Evolutionary conservation across 495 filamentous ascomycete genomes (phyloP), one percentile per base, ranked within the genome.

Genomic region (Neurospora cerealis): DNA sequence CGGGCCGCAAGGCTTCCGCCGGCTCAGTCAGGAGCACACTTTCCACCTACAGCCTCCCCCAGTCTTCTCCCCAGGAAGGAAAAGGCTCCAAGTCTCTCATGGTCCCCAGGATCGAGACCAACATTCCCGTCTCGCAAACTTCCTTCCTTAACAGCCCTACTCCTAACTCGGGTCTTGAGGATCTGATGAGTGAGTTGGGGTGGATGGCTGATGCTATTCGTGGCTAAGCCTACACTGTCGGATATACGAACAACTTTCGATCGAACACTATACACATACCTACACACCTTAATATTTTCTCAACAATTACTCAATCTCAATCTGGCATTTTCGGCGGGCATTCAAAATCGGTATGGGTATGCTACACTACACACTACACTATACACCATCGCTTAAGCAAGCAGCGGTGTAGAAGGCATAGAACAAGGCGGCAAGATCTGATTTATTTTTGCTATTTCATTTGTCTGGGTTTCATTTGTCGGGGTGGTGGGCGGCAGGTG

Each of bases 171-270:
- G 82, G 83, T 21, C 74, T 86, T 41, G 81, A 83, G 17, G 83
- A 86, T 39, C 71, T 87, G 24, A 79, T 85, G 19, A 82, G 60
- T 60, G 84, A 86, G 75, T 71, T 85, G 74, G 81, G 83, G 37
- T 87, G 83, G 84, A 83, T 86, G 81, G 83, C 80, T n/a, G 77
- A 80, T 60, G 76, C 81, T 36, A 83, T 85, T 71, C 76, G 78
- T 24, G 76, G 62, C 39, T 82, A 77, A 69, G 76, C 5, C 5
- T 36, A 54, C n/a, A 46, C 44, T 44, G 4, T 41, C 39, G 39
- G 9, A 38, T 39, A 42, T 0, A 46, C 42, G 19, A 21, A 46
- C 5, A 28, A 28, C 21, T 3, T 60, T 60, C 21, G 2, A 60
- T 19, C 54, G 54, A 66, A 34, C 28, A 15, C 28, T 66, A 66